These are phyloP conservation scores for Pythium scleroteichum DNA, from an alignment of 352 stramenopile genomes.

Conservation along the genomic window DNA sequence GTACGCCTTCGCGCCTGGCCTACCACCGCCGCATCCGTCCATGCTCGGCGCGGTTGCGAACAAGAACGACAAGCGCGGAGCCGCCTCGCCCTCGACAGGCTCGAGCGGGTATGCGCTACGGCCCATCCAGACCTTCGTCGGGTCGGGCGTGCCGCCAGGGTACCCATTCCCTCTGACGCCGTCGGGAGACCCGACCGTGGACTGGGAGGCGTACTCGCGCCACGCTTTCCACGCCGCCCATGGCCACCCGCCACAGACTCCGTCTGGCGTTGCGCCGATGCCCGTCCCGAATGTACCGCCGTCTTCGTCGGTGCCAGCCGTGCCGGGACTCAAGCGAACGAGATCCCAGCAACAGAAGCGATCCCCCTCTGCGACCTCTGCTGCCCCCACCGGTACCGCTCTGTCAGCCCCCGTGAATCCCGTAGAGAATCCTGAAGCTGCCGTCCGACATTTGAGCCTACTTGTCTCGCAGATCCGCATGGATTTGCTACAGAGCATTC, in stretches of 20 bases:
- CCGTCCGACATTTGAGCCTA: conserved; percentile 63
- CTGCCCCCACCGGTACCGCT: not conserved
- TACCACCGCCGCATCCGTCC: conserved; percentile 19
- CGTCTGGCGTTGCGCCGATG: not conserved
- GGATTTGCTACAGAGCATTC: conserved; percentile 68
- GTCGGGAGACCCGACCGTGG: conserved; percentile 22
- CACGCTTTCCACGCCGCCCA: conserved; percentile 27
- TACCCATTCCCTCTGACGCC: conserved; percentile 22
- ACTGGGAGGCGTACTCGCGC: conserved; percentile 38
- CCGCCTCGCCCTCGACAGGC: not conserved
- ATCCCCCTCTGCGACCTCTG: not conserved
- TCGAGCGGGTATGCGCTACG: conserved; percentile 22
- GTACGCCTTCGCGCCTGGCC: conserved; percentile 5
- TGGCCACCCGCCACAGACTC: not conserved
- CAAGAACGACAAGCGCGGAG: conserved; percentile 1
- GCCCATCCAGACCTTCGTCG: conserved; percentile 22
- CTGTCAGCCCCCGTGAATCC: conserved; percentile 4
- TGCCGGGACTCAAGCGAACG: conserved; percentile 24
- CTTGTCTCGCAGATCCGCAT: conserved; percentile 59
- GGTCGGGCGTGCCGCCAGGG: not conserved
- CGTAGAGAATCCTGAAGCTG: conserved; percentile 40
- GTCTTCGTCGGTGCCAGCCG: conserved; percentile 18
- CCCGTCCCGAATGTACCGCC: not conserved
- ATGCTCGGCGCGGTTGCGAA: not conserved
- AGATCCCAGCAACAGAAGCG: conserved; percentile 15